Percentiles rank a stretch among this genome's conserved stretches.
phyloP scores from a whole-genome alignment of 805 yeast species.

The Teunomyces stri region DNA sequence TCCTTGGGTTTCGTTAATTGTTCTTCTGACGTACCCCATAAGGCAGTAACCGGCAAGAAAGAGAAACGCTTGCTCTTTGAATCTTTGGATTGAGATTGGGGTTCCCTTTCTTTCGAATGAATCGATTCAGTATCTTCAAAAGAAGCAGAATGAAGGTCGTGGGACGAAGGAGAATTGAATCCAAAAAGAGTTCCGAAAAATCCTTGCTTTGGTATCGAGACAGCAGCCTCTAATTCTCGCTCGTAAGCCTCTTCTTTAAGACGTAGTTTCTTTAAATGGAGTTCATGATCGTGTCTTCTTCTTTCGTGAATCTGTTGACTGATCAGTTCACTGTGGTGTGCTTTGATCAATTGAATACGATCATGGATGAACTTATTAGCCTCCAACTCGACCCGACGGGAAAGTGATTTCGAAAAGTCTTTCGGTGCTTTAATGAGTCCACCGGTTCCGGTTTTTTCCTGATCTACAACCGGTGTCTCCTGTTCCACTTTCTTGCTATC shows the following conservation, averaged over 20 bases:
- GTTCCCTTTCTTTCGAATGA: not conserved
- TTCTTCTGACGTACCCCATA: slow-evolving; percentile 1
- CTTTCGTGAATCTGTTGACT: slow-evolving; percentile 36
- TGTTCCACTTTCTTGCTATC: not conserved
- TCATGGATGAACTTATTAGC: slow-evolving; percentile 37
- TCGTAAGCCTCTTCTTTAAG: slow-evolving; percentile 41
- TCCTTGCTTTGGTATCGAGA: slow-evolving; percentile 21
- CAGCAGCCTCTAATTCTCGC: slow-evolving; percentile 24
- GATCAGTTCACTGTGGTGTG: slow-evolving; percentile 38
- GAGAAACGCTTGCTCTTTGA: slow-evolving; percentile 16
- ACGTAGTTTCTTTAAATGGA: slow-evolving; percentile 31
- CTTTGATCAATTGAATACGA: slow-evolving; percentile 36
- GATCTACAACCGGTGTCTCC: not conserved
- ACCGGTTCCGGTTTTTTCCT: not conserved
- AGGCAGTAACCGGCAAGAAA: slow-evolving; percentile 16
- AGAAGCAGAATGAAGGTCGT: not conserved
- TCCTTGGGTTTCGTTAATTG: not conserved
- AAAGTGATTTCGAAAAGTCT: slow-evolving; percentile 25
- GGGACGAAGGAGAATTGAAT: slow-evolving; percentile 7
- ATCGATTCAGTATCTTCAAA: not conserved
- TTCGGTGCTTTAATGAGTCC: slow-evolving; percentile 12
- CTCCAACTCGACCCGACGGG: slow-evolving; percentile 31
- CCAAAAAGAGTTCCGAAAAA: slow-evolving; percentile 35
- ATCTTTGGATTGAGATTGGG: not conserved
- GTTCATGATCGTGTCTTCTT: slow-evolving; percentile 38